Base-by-base conservation (phyloP, 345 rosid species). In the Odontarrhena argentea region DNA sequence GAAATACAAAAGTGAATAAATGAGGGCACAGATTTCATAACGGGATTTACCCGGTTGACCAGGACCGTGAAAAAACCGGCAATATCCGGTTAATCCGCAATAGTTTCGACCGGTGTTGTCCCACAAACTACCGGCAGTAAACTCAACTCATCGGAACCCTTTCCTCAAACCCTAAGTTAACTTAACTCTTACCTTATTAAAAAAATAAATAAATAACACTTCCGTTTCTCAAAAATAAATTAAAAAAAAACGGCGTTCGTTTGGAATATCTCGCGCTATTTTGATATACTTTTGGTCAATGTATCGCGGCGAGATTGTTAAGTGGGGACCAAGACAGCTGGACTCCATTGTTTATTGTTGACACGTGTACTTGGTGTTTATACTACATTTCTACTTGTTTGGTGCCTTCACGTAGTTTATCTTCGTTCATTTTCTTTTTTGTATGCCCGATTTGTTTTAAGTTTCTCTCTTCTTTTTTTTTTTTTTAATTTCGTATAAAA, bases 331-430 rank as follows among this genome's bases (percentile, higher is more conserved):
- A 77, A 48, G 51, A 76, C 81, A 77, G 81, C 80, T 79, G 83
- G 83, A 74, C 71, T 43, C 70, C 80, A 69, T 65, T 46, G 75
- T 64, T 44, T 8, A 38, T 58, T 35, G 34, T 47, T 58, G 81
- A 81, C 96, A 86, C 89, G 87, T 85, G 92, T 78, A 4, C 74
- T 6, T 58, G 26, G 55, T 73, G 66, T 42, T 71, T 5, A 18
- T 32, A 32, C 36, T 32, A 4, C 36, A 32, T 32, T 63, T 57
- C 68, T 70, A 69, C 76, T 81, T 75, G 73, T 86, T 84, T 60
- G 47, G 74, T 84, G 82, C 82, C 86, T 83, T 77, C 85, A 67
- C 84, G 82, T 73, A 42, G 50, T 77, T 60, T 62, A 58, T 63
- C 60, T 67, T 78, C 45, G 28, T 47, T 49, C 51, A 14, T 50